phyloP scores from a whole-genome alignment of 192 early-diverging fungal species.

The Umbelopsis sp. region DNA sequence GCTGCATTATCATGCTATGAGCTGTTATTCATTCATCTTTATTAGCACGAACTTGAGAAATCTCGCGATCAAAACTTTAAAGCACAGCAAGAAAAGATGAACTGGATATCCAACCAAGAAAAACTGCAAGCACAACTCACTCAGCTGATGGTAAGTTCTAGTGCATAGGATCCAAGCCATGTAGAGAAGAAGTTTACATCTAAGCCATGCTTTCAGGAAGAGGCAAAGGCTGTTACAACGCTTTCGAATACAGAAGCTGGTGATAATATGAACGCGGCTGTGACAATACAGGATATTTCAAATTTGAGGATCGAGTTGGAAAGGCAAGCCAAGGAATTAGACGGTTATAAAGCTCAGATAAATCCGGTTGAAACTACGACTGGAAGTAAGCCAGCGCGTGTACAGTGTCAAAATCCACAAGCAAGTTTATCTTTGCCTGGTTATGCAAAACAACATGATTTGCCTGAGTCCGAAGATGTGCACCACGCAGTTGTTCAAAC shows the following conservation, averaged over 20 bases:
- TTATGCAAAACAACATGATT: too few relatives aligned
- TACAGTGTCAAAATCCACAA: too few relatives aligned
- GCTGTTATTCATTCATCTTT: not conserved
- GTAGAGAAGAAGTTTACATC: too few relatives aligned
- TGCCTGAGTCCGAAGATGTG: too few relatives aligned
- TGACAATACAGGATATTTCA: too few relatives aligned
- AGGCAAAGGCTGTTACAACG: too few relatives aligned
- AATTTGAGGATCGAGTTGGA: not conserved
- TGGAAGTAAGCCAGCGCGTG: not conserved
- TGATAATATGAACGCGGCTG: too few relatives aligned
- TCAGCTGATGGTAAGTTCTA: not conserved
- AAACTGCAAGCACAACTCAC: not conserved
- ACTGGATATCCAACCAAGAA: conserved; percentile 10
- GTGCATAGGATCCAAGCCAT: not conserved
- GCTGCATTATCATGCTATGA: not conserved
- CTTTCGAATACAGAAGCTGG: too few relatives aligned
- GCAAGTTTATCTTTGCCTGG: too few relatives aligned
- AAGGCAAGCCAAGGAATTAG: not conserved
- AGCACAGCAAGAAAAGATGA: not conserved
- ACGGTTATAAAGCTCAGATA: not conserved
- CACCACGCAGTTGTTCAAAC: too few relatives aligned
- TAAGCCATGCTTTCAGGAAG: too few relatives aligned
- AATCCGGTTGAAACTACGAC: not conserved
- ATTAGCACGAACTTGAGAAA: not conserved
- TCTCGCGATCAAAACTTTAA: not conserved